These are phyloP conservation scores for Coniochaeta sp. DNA, from an alignment of 2,329 filamentous ascomycete genomes.

Conservation along the genomic window DNA sequence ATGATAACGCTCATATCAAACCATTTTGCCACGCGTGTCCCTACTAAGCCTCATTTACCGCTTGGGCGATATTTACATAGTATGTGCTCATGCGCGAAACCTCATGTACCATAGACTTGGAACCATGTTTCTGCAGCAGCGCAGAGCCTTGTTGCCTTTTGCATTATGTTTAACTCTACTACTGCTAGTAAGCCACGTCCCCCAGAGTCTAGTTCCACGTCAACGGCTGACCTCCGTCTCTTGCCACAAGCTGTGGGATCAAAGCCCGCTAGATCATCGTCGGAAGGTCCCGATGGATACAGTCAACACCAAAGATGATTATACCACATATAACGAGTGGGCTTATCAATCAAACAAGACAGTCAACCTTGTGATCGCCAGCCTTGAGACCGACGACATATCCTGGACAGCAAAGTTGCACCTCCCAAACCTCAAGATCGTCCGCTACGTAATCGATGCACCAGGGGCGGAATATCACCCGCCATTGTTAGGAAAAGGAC, in stretches of 20 bases:
- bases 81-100: not conserved
- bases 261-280: not conserved
- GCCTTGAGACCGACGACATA: constrained; percentile 17
- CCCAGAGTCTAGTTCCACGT: too few relatives aligned
- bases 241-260: not conserved
- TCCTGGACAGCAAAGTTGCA: constrained; percentile 20
- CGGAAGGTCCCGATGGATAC: not conserved
- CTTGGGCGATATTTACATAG: not conserved
- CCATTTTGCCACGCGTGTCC: too few relatives aligned
- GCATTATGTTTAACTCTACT: not conserved
- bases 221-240: not conserved
- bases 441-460: constrained; percentile 42
- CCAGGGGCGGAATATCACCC: constrained; percentile 34
- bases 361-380: constrained; percentile 23
- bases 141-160: not conserved
- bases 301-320: not conserved
- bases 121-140: not conserved
- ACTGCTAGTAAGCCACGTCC: not conserved
- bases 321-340: not conserved
- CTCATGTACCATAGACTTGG: not conserved
- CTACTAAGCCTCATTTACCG: too few relatives aligned
- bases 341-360: constrained; percentile 5
- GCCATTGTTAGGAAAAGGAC: constrained; percentile 47
- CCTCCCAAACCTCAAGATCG: constrained; percentile 24
- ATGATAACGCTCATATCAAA: not conserved